Evolutionary conservation across 2,329 filamentous ascomycete species (phyloP).

Genomic region (Colletotrichum eremochloae): DNA sequence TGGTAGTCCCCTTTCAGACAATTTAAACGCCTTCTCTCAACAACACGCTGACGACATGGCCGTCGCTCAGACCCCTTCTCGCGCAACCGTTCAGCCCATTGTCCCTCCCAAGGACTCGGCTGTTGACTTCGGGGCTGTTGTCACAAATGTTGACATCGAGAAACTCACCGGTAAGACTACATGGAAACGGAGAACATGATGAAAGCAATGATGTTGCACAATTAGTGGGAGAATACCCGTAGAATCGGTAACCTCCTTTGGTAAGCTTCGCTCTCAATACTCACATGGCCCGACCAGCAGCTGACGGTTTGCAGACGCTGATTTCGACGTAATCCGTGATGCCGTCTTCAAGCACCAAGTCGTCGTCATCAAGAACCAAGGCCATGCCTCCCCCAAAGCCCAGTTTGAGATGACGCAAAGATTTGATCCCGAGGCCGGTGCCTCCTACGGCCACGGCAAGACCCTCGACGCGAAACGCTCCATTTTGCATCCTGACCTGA

Average conservation of each 20-base stretch:
- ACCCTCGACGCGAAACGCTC: slow-evolving; percentile 74
- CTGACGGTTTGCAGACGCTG: slow-evolving; percentile 62
- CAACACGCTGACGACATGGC: slow-evolving; percentile 1
- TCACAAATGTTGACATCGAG: slow-evolving; percentile 71
- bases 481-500: slow-evolving; percentile 83
- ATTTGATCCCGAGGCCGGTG: slow-evolving; percentile 76
- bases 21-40: neutral
- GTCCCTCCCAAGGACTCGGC: slow-evolving; percentile 52
- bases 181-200: slow-evolving; percentile 32
- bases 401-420: slow-evolving; percentile 81
- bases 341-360: slow-evolving; percentile 78
- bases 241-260: slow-evolving; percentile 71
- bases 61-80: slow-evolving; percentile 20
- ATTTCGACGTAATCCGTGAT: slow-evolving; percentile 73
- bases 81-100: slow-evolving; percentile 54
- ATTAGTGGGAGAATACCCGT: slow-evolving; percentile 66
- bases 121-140: slow-evolving; percentile 72
- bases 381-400: slow-evolving; percentile 73
- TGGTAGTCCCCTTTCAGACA: neutral
- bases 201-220: slow-evolving; percentile 26
- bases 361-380: slow-evolving; percentile 78
- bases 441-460: slow-evolving; percentile 81
- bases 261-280: slow-evolving; percentile 52
- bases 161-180: slow-evolving; percentile 69
- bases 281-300: neutral